A percentile compares a stretch with the other conserved stretches of the same genome.
These are phyloP conservation scores for Zhuliangozyma parablackwelliae DNA, from an alignment of 1,139 yeast genomes.

Conservation along the genomic window DNA sequence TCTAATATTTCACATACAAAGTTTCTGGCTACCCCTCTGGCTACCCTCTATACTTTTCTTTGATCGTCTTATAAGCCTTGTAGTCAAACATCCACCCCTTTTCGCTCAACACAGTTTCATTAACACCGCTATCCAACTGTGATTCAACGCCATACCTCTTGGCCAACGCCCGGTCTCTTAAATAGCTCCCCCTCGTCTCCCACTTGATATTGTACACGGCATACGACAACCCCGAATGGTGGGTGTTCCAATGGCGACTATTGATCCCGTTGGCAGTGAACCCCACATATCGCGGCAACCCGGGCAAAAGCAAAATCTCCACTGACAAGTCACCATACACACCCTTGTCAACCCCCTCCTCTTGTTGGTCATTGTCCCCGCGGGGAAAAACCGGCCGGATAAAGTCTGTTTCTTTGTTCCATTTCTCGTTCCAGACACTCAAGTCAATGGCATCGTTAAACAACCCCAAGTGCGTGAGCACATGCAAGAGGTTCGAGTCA, in stretches of 20 bases:
- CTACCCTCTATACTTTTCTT: conserved; percentile 16
- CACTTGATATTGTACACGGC: conserved; percentile 55
- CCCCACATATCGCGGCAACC: conserved; percentile 58
- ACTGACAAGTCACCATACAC: conserved; percentile 56
- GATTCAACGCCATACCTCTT: conserved; percentile 28
- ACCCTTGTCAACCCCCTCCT: conserved; percentile 21
- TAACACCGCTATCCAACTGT: conserved; percentile 19
- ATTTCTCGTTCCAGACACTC: conserved; percentile 28
- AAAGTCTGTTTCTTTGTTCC: conserved; percentile 23
- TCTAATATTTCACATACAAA: not conserved
- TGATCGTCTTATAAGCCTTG: conserved; percentile 23
- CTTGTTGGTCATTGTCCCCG: conserved; percentile 29
- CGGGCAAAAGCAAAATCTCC: conserved; percentile 67
- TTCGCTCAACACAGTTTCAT: conserved; percentile 12
- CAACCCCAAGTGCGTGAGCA: conserved; percentile 70
- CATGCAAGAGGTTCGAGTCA: conserved; percentile 80
- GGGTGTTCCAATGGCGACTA: conserved; percentile 64
- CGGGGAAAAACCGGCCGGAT: conserved; percentile 17
- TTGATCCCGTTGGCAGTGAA: conserved; percentile 62
- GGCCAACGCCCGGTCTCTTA: conserved; percentile 25
- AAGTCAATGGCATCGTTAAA: conserved; percentile 31
- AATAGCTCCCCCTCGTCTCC: conserved; percentile 33
- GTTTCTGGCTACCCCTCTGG: not conserved
- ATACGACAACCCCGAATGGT: conserved; percentile 68
- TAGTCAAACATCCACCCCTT: conserved; percentile 34